phyloP scores from a whole-genome alignment of 2,329 filamentous ascomycete species.

The Colletotrichum orchidophilum region DNA sequence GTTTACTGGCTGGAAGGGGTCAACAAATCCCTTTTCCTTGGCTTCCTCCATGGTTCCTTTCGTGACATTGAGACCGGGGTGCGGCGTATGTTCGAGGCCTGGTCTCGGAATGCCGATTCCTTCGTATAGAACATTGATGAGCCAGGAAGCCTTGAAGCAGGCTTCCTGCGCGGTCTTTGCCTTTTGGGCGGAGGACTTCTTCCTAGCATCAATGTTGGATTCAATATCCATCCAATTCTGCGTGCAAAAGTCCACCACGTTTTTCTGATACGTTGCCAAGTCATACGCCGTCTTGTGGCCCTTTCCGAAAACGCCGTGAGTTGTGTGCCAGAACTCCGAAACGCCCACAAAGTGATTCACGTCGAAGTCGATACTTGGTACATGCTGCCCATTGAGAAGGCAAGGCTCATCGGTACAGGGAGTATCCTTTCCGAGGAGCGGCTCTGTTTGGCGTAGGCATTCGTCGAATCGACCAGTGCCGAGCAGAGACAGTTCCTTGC shows the following conservation, averaged over 20 bases:
- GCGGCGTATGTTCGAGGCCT: constrained; percentile 73
- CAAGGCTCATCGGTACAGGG: constrained; percentile 87
- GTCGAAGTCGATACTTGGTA: constrained; percentile 94
- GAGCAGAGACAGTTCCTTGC: constrained; percentile 65
- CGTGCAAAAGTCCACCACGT: constrained; percentile 86
- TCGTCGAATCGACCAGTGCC: constrained; percentile 90
- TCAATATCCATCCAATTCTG: constrained; percentile 84
- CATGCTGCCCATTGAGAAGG: constrained; percentile 88
- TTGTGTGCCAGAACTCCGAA: constrained; percentile 99
- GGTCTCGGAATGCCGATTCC: constrained; percentile 93
- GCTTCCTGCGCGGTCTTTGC: constrained; percentile 83
- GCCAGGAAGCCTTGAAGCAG: constrained; percentile 98
- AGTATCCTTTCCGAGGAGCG: constrained; percentile 88
- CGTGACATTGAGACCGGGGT: constrained; percentile 72
- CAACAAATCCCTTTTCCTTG: constrained; percentile 79
- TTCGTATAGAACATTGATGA: constrained; percentile 95
- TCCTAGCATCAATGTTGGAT: constrained; percentile 68
- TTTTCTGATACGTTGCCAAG: constrained; percentile 86
- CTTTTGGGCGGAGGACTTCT: constrained; percentile 81
- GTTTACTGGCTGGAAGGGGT: constrained; percentile 92
- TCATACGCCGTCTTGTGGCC: constrained; percentile 82
- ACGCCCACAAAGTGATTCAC: constrained; percentile 98
- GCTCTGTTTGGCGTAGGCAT: constrained; percentile 83
- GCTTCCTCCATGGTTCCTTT: constrained; percentile 74
- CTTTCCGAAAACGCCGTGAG: constrained; percentile 89